A percentile compares a stretch with the other conserved stretches of the same genome.
Evolutionary conservation across 2,329 filamentous ascomycete species (phyloP).

Genomic region (Ascochyta lentis): DNA sequence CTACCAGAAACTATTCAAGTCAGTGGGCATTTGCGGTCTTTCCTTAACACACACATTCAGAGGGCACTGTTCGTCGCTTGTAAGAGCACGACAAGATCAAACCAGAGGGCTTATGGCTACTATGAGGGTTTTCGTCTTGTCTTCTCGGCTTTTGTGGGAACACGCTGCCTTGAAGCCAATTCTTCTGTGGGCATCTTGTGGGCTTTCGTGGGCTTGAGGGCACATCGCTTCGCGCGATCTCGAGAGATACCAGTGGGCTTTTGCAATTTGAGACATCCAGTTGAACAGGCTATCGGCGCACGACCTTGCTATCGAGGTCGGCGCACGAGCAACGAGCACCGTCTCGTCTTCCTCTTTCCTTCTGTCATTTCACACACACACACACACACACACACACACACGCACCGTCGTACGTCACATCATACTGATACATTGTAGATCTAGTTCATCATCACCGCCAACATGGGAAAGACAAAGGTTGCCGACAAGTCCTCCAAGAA

Average conservation of each 20-base stretch:
- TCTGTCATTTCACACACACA: conserved; percentile 16
- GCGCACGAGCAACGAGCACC: conserved; percentile 35
- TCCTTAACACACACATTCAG: conserved; percentile 50
- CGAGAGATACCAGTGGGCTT: conserved; percentile 53
- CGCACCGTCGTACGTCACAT: conserved; percentile 9
- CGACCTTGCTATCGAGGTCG: conserved; percentile 20
- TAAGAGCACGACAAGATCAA: conserved; percentile 44
- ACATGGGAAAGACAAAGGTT: conserved; percentile 49
- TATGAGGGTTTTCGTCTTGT: conserved; percentile 51
- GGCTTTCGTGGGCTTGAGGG: conserved; percentile 55
- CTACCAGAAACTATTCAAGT: conserved; percentile 48
- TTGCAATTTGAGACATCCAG: conserved; percentile 51
- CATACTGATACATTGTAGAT: conserved; percentile 45
- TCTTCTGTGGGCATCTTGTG: conserved; percentile 56
- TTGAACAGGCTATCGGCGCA: conserved; percentile 44
- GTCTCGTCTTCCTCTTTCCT: conserved; percentile 31
- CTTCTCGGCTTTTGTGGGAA: conserved; percentile 61
- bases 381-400: conserved; percentile 5
- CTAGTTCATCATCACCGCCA: conserved; percentile 31
- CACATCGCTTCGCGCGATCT: conserved; percentile 47
- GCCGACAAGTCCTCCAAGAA: conserved; percentile 55
- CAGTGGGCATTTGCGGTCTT: conserved; percentile 50
- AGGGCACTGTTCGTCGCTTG: conserved; percentile 46
- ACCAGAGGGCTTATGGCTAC: conserved; percentile 50
- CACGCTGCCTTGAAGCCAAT: conserved; percentile 55